Evolutionary conservation across 2,329 filamentous ascomycete genomes (phyloP).

Genomic region (Lachnellula suecica): DNA sequence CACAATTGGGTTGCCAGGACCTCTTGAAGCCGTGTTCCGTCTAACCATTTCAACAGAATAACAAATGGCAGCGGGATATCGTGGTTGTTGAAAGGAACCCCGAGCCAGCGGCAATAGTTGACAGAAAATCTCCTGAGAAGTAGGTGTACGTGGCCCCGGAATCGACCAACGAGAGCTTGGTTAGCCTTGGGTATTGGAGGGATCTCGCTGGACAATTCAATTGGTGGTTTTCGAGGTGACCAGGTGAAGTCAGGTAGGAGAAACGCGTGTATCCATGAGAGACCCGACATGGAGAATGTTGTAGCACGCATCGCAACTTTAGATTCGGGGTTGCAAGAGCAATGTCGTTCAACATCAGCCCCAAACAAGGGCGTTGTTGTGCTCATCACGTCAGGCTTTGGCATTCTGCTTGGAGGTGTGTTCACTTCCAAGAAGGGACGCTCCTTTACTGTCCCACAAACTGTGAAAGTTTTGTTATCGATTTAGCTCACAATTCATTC

Average conservation of each 20-base stretch:
- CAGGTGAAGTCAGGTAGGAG: conserved; percentile 18
- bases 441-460: no score
- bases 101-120: conserved; percentile 33
- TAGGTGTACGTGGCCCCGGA: conserved; percentile 33
- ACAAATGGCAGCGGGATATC: conserved; percentile 38
- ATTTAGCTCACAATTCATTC: no score
- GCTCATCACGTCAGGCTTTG: no score
- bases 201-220: conserved; percentile 16
- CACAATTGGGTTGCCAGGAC: conserved; percentile 36
- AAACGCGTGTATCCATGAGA: conserved; percentile 6
- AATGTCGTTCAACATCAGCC: no score
- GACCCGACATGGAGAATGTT: no score
- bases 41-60: conserved; percentile 39
- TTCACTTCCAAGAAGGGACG: no score
- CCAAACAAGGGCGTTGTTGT: no score
- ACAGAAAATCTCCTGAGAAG: conserved; percentile 30
- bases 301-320: no score
- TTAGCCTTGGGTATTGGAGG: conserved; percentile 25
- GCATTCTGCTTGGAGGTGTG: no score
- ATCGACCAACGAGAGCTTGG: conserved; percentile 18
- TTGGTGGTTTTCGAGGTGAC: conserved; percentile 18
- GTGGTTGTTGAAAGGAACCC: conserved; percentile 29
- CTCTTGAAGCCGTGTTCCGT: conserved; percentile 37
- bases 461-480: no score
- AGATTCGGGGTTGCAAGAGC: no score